These are phyloP conservation scores for Aspergillus intermedius DNA, from an alignment of 2,329 filamentous ascomycete genomes.

Conservation along the genomic window DNA sequence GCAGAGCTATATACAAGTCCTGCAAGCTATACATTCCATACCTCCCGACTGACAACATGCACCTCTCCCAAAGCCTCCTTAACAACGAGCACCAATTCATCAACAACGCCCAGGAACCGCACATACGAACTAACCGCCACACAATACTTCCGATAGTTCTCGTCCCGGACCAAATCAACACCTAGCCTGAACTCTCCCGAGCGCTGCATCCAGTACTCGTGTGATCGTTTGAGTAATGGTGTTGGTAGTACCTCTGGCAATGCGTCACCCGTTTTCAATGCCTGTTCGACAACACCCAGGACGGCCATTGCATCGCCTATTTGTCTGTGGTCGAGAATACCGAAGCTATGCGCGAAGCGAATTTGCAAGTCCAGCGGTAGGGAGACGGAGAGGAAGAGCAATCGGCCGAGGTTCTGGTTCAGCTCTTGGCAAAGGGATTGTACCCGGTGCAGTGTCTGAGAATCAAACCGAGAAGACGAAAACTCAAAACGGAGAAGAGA, in stretches of 20 bases:
- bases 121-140: conserved; percentile 42
- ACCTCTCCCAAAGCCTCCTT: conserved; percentile 42
- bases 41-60: conserved; percentile 19
- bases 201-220: conserved; percentile 19
- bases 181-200: conserved; percentile 23
- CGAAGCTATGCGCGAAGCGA: conserved; percentile 33
- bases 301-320: conserved; percentile 49
- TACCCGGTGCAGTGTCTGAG: conserved; percentile 24
- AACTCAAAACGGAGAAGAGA: conserved; percentile 33
- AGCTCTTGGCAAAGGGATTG: conserved; percentile 28
- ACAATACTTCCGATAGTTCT: conserved; percentile 43
- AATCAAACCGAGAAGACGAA: conserved; percentile 34
- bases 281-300: conserved; percentile 42
- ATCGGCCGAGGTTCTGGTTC: conserved; percentile 26
- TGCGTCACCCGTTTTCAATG: conserved; percentile 43
- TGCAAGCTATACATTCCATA: neutral
- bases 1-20: neutral
- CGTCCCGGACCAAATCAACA: conserved; percentile 32
- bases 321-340: conserved; percentile 38
- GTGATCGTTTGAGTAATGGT: conserved; percentile 37
- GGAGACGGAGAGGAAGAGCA: conserved; percentile 29
- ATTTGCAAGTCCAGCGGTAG: conserved; percentile 36
- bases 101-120: conserved; percentile 38
- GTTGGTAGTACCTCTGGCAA: conserved; percentile 45
- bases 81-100: conserved; percentile 41